These are phyloP conservation scores for Ophidiomyces ophidiicola DNA, from an alignment of 2,329 filamentous ascomycete genomes.

Conservation along the genomic window DNA sequence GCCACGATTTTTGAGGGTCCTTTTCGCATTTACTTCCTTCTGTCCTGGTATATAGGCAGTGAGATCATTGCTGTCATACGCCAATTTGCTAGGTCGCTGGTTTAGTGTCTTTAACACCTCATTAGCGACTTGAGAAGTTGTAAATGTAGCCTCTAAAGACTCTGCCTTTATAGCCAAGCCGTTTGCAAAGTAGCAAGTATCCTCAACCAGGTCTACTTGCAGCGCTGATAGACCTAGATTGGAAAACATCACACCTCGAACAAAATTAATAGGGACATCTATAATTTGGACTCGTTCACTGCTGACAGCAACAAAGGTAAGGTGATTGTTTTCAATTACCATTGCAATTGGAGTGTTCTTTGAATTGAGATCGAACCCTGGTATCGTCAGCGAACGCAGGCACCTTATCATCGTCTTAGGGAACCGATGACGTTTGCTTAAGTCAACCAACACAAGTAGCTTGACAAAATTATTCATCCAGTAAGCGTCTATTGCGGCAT, in stretches of 20 bases:
- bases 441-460: neutral
- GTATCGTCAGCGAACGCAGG: neutral
- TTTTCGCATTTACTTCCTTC: neutral
- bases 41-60: too few species aligned
- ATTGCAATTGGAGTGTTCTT: neutral
- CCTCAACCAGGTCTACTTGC: neutral
- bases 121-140: neutral
- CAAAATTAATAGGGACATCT: slow-evolving; percentile 1
- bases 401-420: neutral
- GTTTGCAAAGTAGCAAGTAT: neutral
- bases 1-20: neutral
- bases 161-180: neutral
- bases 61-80: too few species aligned
- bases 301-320: neutral
- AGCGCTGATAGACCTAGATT: neutral
- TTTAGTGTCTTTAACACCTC: neutral
- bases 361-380: neutral
- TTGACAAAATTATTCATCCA: slow-evolving; percentile 1
- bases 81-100: too few species aligned
- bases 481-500: neutral
- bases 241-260: neutral
- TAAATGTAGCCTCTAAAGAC: neutral
- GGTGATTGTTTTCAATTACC: neutral
- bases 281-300: neutral
- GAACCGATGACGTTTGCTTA: neutral